Evolutionary conservation across 306 rosid genomes (phyloP), one percentile per base, ranked within the genome.

Genomic region (Cucumis cinereus): DNA sequence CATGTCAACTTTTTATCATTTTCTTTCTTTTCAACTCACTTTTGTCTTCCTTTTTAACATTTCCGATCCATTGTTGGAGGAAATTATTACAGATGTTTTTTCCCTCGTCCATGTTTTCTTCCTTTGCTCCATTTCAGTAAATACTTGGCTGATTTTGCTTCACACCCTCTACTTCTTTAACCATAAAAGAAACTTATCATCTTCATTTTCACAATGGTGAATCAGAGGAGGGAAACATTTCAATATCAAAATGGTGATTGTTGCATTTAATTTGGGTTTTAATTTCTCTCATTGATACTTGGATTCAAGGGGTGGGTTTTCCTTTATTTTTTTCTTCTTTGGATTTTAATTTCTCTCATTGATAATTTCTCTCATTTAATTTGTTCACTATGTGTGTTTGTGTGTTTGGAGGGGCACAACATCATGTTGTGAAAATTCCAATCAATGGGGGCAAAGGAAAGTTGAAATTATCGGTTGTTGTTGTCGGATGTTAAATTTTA

Each of bases 391-490:
- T 67, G 50, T 50, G 19, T 47, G 54, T 49, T 15, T 64, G 38
- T 77, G 26, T 26, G 50, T 61, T 75, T 80, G 35, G 85, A 3
- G 20, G 93, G 92, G 56, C 77, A 81, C 82, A 66, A 24, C 61
- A 54, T 57, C 96, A 89, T 90, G 91, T n/a, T 90, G 92, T 81
- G 79, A 23, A 61, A 76, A 11, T 78, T 75, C 78, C 80, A 89
- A 82, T 61, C 55, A 57, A n/a, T 63, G 59, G 78, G 67, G 84
- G 77, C 79, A 82, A 77, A 50, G 77, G 84, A 77, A 78, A 87
- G 87, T 79, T 50, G 80, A 20, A 54, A 59, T 52, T 81, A 91
- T 89, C 89, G 91, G 97, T 80, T 41, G 86, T 77, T 73, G 59
- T 64, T 60, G 8, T 82, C 83, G 76, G 83, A 85, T 87, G 83